Conservation (phyloP, 2,329 filamentous ascomycete genomes). For the Aspergillus costaricaensis region DNA sequence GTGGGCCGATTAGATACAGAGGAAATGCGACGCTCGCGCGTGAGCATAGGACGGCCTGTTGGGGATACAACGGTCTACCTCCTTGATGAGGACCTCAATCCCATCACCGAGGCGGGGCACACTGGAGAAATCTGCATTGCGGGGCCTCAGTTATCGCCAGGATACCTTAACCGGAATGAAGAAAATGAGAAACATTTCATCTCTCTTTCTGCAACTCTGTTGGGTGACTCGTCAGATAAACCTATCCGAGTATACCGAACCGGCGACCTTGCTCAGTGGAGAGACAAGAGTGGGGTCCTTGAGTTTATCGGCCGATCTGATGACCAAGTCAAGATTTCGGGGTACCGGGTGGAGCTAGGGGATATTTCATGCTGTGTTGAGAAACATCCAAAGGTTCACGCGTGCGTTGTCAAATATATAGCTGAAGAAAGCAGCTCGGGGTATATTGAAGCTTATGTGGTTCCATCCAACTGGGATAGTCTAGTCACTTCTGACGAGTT, state of each 20-base stretch:
- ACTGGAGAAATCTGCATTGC: slow-evolving; percentile 77
- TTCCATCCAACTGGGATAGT: neutral
- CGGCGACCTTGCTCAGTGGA: slow-evolving; percentile 63
- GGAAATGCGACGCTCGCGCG: slow-evolving; percentile 7
- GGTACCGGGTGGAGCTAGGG: slow-evolving; percentile 83
- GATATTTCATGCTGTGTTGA: slow-evolving; percentile 58
- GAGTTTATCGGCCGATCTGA: slow-evolving; percentile 74
- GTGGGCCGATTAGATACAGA: slow-evolving; percentile 3
- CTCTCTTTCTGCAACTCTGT: neutral
- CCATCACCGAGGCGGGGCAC: slow-evolving; percentile 53
- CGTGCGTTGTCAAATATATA: slow-evolving; percentile 1
- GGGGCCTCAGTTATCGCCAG: slow-evolving; percentile 73
- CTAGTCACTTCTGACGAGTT: slow-evolving; percentile 45
- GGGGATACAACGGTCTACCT: slow-evolving; percentile 13
- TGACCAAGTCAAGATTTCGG: slow-evolving; percentile 83
- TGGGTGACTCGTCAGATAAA: slow-evolving; percentile 46
- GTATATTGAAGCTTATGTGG: slow-evolving; percentile 2
- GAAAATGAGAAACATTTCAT: slow-evolving; percentile 71
- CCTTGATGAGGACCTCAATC: neutral
- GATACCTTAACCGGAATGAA: slow-evolving; percentile 60
- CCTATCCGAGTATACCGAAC: slow-evolving; percentile 53
- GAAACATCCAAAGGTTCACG: slow-evolving; percentile 63
- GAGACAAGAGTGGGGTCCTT: slow-evolving; percentile 78
- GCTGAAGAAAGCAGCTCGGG: neutral
- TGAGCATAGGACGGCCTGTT: slow-evolving; percentile 10